Percentiles rank a stretch among this genome's conserved stretches.
phyloP scores from a whole-genome alignment of 2,329 filamentous ascomycete species.

The Penicillium glabrum region DNA sequence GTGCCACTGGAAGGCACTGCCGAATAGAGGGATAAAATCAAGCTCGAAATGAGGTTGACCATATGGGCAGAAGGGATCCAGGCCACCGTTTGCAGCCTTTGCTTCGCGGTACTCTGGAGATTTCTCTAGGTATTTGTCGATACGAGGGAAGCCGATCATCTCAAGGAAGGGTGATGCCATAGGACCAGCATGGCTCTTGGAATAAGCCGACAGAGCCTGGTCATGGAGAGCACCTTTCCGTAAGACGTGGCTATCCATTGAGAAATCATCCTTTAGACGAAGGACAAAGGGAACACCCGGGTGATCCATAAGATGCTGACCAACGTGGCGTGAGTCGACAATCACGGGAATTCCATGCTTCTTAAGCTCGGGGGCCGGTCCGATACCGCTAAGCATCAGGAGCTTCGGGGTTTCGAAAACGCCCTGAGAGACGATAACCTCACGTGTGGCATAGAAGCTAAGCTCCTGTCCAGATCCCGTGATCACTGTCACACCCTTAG shows the following conservation, averaged over 20 bases:
- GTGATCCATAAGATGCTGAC: conserved; percentile 35
- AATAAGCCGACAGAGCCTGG: conserved; percentile 34
- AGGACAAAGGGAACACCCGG: conserved; percentile 43
- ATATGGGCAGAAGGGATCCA: conserved; percentile 56
- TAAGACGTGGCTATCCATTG: conserved; percentile 39
- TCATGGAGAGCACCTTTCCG: conserved; percentile 35
- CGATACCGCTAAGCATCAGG: conserved; percentile 50
- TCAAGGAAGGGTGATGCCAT: conserved; percentile 46
- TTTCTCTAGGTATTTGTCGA: conserved; percentile 53
- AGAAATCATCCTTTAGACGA: conserved; percentile 42
- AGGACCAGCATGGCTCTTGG: conserved; percentile 43
- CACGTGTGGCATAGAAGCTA: conserved; percentile 50
- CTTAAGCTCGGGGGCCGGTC: conserved; percentile 32
- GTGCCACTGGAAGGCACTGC: conserved; percentile 53
- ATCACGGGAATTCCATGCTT: conserved; percentile 31
- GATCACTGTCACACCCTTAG: conserved; percentile 52
- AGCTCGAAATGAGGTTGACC: conserved; percentile 63
- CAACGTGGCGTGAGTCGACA: conserved; percentile 25
- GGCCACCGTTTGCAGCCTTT: conserved; percentile 41
- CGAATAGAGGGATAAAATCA: conserved; percentile 62
- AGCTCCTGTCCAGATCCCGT: conserved; percentile 41
- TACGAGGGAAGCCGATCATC: conserved; percentile 60
- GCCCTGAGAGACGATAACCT: conserved; percentile 52
- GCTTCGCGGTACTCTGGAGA: conserved; percentile 48
- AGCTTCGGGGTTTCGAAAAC: conserved; percentile 54